phyloP scores from a whole-genome alignment of 495 filamentous ascomycete genomes.

The Lichina pygmaea region DNA sequence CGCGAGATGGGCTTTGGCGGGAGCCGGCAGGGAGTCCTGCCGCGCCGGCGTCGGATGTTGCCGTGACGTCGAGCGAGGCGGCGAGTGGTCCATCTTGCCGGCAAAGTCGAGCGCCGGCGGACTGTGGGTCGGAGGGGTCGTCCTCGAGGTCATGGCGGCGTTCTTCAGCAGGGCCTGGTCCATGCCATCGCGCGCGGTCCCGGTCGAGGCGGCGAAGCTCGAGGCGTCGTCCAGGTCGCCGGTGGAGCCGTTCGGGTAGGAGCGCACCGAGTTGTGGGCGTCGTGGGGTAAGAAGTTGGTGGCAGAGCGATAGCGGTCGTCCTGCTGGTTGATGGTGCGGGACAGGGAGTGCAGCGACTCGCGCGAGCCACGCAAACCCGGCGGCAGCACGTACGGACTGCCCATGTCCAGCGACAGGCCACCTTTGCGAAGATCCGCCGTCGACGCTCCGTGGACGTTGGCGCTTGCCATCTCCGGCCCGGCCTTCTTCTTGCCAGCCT shows the following conservation, averaged over 20 bases:
- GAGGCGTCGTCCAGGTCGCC: constrained; percentile 30
- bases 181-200: constrained; percentile 22
- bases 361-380: constrained; percentile 43
- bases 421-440: constrained; percentile 23
- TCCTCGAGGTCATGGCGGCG: constrained; percentile 37
- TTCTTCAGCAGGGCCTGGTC: constrained; percentile 32
- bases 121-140: constrained; percentile 21
- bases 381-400: constrained; percentile 77
- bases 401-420: constrained; percentile 64
- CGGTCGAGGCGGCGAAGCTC: constrained; percentile 28
- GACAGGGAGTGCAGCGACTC: constrained; percentile 70
- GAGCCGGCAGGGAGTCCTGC: constrained; percentile 1
- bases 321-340: constrained; percentile 33
- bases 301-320: constrained; percentile 69
- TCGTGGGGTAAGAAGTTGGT: constrained; percentile 30
- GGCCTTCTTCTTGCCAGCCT: constrained; percentile 19
- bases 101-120: background rate
- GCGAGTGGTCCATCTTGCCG: background rate
- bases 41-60: constrained; percentile 4
- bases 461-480: constrained; percentile 14
- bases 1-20: background rate
- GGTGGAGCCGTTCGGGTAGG: constrained; percentile 16
- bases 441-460: constrained; percentile 10
- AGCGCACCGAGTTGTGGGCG: constrained; percentile 24
- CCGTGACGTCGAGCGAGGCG: constrained; percentile 3